phyloP scores from a whole-genome alignment of 2,329 filamentous ascomycete species.

The Colletotrichum lentis region DNA sequence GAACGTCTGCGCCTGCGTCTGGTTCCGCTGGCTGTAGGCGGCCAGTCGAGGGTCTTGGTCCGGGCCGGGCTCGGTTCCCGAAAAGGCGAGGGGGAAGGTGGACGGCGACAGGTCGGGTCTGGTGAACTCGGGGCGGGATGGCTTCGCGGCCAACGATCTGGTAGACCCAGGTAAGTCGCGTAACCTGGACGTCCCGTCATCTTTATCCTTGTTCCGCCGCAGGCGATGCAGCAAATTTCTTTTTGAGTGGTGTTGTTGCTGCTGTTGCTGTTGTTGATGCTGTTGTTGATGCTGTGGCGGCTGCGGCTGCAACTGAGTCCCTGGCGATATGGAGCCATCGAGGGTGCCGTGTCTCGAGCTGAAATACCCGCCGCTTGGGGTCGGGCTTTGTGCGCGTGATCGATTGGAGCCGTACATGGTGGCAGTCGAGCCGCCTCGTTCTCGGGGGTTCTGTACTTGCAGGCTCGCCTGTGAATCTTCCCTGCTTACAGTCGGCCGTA shows the following conservation, averaged over 20 bases:
- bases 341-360: conserved; percentile 58
- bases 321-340: conserved; percentile 68
- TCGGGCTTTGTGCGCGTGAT: conserved; percentile 79
- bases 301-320: conserved; percentile 32
- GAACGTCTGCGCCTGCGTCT: conserved; percentile 55
- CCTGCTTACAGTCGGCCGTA: conserved; percentile 77
- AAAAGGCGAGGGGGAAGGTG: conserved; percentile 46
- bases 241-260: conserved; percentile 53
- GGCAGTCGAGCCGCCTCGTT: conserved; percentile 57
- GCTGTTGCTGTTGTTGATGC: conserved; percentile 18
- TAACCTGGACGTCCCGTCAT: conserved; percentile 57
- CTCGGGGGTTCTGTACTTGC: conserved; percentile 55
- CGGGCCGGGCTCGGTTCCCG: conserved; percentile 44
- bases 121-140: conserved; percentile 58
- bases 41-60: conserved; percentile 42
- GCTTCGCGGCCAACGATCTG: conserved; percentile 60
- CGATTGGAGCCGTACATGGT: conserved; percentile 55
- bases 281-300: conserved; percentile 47
- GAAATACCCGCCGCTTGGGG: conserved; percentile 71
- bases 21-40: conserved; percentile 48
- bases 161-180: conserved; percentile 62
- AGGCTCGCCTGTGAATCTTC: conserved; percentile 72
- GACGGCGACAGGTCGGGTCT: conserved; percentile 52
- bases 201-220: conserved; percentile 63
- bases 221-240: conserved; percentile 60